Conservation (phyloP, 78 protist species). For the Tieghemostelium lacteum region DNA sequence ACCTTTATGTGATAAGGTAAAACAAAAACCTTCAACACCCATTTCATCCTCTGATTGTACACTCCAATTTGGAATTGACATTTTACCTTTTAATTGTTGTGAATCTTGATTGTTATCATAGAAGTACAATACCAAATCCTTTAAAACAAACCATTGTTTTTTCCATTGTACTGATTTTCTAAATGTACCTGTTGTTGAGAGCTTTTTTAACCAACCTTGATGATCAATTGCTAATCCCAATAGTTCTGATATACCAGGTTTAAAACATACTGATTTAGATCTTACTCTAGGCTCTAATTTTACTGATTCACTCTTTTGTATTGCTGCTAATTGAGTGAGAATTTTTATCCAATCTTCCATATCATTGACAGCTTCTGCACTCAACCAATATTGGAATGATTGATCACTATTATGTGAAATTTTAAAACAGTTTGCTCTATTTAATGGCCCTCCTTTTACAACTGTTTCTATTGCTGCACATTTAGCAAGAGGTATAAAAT, state of each 20-base stretch:
- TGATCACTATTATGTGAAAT: conserved; percentile 46
- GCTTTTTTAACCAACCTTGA: conserved; percentile 54
- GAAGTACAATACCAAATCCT: conserved; percentile 60
- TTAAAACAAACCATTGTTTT: conserved; percentile 67
- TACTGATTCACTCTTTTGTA: conserved; percentile 44
- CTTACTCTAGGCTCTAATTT: conserved; percentile 6
- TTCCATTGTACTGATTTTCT: conserved; percentile 45
- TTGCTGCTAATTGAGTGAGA: conserved; percentile 5
- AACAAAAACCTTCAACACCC: neutral
- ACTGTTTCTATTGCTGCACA: conserved; percentile 53
- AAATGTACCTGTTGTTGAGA: conserved; percentile 4
- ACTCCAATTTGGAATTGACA: conserved; percentile 49
- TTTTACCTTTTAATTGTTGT: conserved; percentile 19
- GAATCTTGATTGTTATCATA: conserved; percentile 29
- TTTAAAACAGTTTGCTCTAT: conserved; percentile 42
- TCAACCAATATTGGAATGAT: conserved; percentile 50
- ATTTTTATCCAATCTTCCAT: conserved; percentile 42
- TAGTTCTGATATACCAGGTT: conserved; percentile 41
- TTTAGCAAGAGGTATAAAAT: conserved; percentile 64
- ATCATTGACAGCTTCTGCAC: conserved; percentile 11
- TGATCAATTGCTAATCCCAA: conserved; percentile 39
- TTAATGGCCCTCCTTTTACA: neutral
- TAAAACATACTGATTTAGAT: conserved; percentile 34
- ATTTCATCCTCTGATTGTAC: neutral
- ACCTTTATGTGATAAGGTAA: conserved; percentile 41